Evolutionary conservation across 2,329 filamentous ascomycete genomes (phyloP), one percentile per base, ranked within the genome.

Genomic region (Geosmithia flava): DNA sequence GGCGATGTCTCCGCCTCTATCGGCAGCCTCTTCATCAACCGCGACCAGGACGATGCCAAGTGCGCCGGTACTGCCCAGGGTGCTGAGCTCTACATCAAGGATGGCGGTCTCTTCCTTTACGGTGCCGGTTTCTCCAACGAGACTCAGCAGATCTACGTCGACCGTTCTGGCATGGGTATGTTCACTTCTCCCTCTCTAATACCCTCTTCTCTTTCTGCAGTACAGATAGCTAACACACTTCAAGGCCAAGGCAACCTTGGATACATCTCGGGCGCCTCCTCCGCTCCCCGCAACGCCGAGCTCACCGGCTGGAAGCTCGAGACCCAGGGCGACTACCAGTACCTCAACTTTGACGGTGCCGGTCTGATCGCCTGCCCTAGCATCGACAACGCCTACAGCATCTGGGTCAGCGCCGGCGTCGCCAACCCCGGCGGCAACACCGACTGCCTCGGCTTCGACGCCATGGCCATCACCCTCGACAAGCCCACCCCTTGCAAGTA

Each of bases 81-180:
- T 13, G 49, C 49, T 30, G 20, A 20, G 7, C 43, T 50, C 20
- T 48, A 44, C 46, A 43, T 48, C 39, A 20, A 41, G 23, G 62
- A 73, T 44, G 64, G 63, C 44, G 64, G 64, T 43, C 67, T 78
- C 27, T 70, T 60, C 57, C 68, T 82, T 30, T 78, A 71, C 61
- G 33, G 43, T 43, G n/a, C 20, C 20, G 43, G 68, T 53, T 54
- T 66, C 33, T 53, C 56, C 23, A 61, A 62, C 20, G 64, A 61
- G 4, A 16, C 15, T 16, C 78, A 81, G 64, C 61, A 71, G 54
- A 50, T 75, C 46, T 80, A 57, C 52, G 70, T 71, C 41, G 76
- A 81, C 59, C 70, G 72, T 43, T 77, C 73, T 44, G 76, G 75
- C 56, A 78, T 79, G 75, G 76, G 74, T 70, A 70, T 42, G 68